phyloP scores from a whole-genome alignment of 2,329 filamentous ascomycete genomes.

The Neopestalotiopsis clavispora region DNA sequence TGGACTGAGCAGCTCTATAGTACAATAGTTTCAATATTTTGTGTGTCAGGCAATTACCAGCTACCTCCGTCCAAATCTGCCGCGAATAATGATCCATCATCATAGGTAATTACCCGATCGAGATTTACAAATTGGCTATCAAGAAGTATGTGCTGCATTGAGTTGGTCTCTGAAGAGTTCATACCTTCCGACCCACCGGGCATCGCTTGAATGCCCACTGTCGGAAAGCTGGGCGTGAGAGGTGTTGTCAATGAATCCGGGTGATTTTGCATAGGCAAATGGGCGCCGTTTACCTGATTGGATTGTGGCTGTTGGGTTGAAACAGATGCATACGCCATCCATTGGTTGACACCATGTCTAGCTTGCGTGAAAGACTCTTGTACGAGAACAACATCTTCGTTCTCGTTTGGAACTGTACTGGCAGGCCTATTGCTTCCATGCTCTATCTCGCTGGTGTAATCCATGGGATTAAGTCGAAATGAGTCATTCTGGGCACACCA shows the following conservation, averaged over 20 bases:
- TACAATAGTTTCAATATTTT: neutral
- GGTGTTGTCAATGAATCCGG: slow-evolving; percentile 1
- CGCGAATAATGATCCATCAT: slow-evolving; percentile 34
- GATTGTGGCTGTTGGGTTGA: neutral
- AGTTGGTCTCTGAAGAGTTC: slow-evolving; percentile 25
- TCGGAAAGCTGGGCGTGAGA: neutral
- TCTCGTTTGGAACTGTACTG: too few relatives aligned
- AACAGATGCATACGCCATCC: neutral
- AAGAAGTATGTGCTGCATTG: slow-evolving; percentile 34
- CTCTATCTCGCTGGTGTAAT: slow-evolving; percentile 20
- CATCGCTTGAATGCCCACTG: neutral
- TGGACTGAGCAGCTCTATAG: neutral
- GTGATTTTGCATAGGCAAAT: neutral
- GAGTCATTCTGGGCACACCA: slow-evolving; percentile 18
- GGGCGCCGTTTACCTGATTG: neutral
- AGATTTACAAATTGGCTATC: slow-evolving; percentile 29
- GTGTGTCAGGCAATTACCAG: neutral
- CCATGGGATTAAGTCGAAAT: slow-evolving; percentile 21
- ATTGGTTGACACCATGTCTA: neutral
- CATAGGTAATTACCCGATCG: slow-evolving; percentile 40
- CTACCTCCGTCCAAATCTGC: neutral
- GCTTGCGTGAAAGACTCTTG: neutral
- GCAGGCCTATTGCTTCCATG: neutral
- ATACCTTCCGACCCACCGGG: neutral
- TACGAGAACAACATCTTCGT: neutral